Conservation (phyloP, 2,329 filamentous ascomycete species). For the Microcyclospora tardicrescens region DNA sequence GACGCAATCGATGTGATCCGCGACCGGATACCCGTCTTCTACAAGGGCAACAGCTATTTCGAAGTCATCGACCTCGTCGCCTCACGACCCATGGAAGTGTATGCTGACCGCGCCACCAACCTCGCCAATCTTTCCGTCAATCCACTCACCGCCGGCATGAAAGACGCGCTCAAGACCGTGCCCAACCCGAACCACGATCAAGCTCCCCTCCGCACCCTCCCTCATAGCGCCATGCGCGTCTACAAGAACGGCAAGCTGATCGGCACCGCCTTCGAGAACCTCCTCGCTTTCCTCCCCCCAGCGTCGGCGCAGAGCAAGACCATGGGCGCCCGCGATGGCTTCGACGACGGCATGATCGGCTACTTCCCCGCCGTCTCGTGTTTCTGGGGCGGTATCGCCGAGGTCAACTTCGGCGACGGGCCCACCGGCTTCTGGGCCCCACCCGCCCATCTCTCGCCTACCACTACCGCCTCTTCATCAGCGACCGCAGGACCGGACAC, state of each 20-base stretch:
- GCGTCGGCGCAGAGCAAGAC: constrained; percentile 63
- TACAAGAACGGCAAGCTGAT: constrained; percentile 86
- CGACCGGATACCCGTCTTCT: constrained; percentile 86
- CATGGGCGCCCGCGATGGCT: constrained; percentile 59
- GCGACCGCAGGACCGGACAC: constrained; percentile 14
- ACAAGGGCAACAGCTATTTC: constrained; percentile 88
- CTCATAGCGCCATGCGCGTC: constrained; percentile 71
- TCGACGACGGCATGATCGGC: constrained; percentile 88
- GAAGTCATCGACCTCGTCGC: constrained; percentile 83
- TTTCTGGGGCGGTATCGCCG: constrained; percentile 79
- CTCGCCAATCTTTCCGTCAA: constrained; percentile 49
- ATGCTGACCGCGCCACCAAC: constrained; percentile 35
- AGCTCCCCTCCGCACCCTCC: constrained; percentile 70
- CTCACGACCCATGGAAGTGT: constrained; percentile 70
- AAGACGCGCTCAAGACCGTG: constrained; percentile 38
- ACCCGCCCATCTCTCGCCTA: constrained; percentile 41
- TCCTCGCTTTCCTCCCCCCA: constrained; percentile 82
- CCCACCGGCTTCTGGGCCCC: constrained; percentile 75
- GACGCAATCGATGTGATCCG: constrained; percentile 70
- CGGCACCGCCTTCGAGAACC: constrained; percentile 75
- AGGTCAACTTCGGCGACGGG: constrained; percentile 88
- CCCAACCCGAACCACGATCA: constrained; percentile 61
- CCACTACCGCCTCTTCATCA: constrained; percentile 4
- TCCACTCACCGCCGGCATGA: constrained; percentile 28
- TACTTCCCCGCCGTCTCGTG: constrained; percentile 92